A percentile compares a stretch with the other conserved stretches of the same genome.
Conservation (phyloP, 208 protist genomes). For the Trypanosoma theileri region DNA sequence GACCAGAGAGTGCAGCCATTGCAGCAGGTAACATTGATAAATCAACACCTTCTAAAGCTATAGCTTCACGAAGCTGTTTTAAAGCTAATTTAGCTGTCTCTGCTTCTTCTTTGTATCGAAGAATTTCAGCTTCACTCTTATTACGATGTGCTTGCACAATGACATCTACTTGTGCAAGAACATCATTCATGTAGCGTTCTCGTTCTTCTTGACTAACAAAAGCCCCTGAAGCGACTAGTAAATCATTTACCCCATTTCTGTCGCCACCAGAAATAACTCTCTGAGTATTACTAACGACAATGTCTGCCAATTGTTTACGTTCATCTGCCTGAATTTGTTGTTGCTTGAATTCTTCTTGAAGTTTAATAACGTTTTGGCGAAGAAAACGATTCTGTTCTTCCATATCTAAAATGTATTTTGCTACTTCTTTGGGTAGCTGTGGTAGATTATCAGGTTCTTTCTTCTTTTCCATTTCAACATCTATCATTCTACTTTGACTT, state of each 20-base stretch:
- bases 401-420: constrained; percentile 24
- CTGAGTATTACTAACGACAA: neutral
- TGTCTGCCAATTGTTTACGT: neutral
- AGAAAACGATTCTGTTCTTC: constrained; percentile 28
- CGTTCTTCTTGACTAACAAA: constrained; percentile 20
- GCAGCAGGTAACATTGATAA: constrained; percentile 22
- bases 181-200: constrained; percentile 27
- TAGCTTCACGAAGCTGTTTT: constrained; percentile 19
- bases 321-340: neutral
- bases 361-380: constrained; percentile 17
- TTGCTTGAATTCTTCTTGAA: constrained; percentile 19
- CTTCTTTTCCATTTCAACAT: neutral
- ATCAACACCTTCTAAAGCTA: constrained; percentile 26
- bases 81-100: constrained; percentile 22
- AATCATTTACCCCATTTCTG: neutral
- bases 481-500: no score
- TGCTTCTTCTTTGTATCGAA: constrained; percentile 30
- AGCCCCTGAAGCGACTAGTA: neutral
- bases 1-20: constrained; percentile 3
- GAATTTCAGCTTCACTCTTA: constrained; percentile 24
- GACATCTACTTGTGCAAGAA: constrained; percentile 28
- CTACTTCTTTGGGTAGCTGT: constrained; percentile 20
- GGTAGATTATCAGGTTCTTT: neutral
- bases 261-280: neutral
- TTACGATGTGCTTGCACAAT: constrained; percentile 31